Evolutionary conservation across 805 yeast genomes (phyloP).

Genomic region (Candida endomychidarum): DNA sequence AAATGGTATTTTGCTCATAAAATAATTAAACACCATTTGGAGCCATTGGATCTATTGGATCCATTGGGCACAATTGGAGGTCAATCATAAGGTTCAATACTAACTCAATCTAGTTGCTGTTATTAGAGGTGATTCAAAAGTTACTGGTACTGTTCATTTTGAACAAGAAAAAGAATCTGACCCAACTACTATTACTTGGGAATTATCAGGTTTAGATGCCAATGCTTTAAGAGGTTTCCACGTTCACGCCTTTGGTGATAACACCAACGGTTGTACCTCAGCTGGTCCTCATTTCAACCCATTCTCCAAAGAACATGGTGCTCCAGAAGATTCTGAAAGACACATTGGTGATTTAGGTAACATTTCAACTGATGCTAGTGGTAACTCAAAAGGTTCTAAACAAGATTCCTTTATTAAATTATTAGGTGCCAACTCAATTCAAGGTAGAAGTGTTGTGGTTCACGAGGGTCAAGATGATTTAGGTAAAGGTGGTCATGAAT

Average conservation of each 20-base stretch:
- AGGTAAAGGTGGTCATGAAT: conserved; percentile 91
- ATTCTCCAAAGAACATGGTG: conserved; percentile 84
- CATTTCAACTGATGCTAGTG: conserved; percentile 79
- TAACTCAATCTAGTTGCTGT: conserved; percentile 67
- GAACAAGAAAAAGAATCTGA: conserved; percentile 78
- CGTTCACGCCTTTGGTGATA: conserved; percentile 97
- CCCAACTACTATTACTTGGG: conserved; percentile 86
- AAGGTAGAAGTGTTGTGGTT: conserved; percentile 95
- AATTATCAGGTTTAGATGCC: conserved; percentile 84
- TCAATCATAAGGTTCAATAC: too few relatives aligned
- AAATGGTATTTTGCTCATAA: conserved; percentile 6
- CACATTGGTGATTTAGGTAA: conserved; percentile 98
- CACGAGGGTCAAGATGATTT: conserved; percentile 92
- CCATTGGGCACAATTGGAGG: too few relatives aligned
- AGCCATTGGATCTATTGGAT: neutral
- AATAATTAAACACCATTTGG: neutral
- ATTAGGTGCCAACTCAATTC: conserved; percentile 80
- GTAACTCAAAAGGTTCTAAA: conserved; percentile 88
- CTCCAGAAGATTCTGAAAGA: conserved; percentile 76
- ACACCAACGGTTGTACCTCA: conserved; percentile 98
- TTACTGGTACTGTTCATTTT: conserved; percentile 82
- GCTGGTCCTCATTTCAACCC: conserved; percentile 98
- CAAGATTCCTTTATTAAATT: conserved; percentile 76
- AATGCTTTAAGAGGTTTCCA: conserved; percentile 96
- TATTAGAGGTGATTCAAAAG: conserved; percentile 91